These are phyloP conservation scores for Eutrema salsugineum DNA, from an alignment of 441 rosid species.

Conservation along the genomic window DNA sequence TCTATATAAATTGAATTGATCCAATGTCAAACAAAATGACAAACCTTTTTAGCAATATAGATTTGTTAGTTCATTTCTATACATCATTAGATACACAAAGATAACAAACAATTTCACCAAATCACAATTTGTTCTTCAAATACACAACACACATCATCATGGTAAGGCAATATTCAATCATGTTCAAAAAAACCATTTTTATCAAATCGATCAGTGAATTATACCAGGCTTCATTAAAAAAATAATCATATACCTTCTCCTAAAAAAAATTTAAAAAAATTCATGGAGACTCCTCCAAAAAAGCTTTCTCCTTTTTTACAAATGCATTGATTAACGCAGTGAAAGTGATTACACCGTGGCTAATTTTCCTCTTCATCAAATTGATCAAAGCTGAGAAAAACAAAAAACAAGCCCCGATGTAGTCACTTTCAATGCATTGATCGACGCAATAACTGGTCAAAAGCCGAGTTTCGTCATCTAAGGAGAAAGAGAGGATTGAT, in stretches of 20 bases:
- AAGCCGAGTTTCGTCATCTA: not conserved
- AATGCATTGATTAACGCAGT: slow-evolving; percentile 21
- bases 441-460: slow-evolving; percentile 10
- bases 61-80: too few relatives aligned
- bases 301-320: not conserved
- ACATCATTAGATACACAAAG: too few relatives aligned
- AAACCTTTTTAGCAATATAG: too few relatives aligned
- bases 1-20: too few relatives aligned
- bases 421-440: slow-evolving; percentile 28
- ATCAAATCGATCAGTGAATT: not conserved
- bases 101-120: too few relatives aligned
- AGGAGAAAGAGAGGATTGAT: not conserved
- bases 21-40: too few relatives aligned
- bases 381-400: not conserved
- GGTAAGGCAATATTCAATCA: too few relatives aligned
- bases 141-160: too few relatives aligned
- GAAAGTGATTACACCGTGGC: not conserved
- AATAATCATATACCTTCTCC: not conserved
- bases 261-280: not conserved
- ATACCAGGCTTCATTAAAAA: not conserved
- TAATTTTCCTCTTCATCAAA: not conserved
- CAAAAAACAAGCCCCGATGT: not conserved
- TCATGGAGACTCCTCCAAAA: not conserved
- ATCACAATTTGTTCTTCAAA: too few relatives aligned
- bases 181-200: not conserved